phyloP scores from a whole-genome alignment of 306 rosid species.

The Quercus ilex region DNA sequence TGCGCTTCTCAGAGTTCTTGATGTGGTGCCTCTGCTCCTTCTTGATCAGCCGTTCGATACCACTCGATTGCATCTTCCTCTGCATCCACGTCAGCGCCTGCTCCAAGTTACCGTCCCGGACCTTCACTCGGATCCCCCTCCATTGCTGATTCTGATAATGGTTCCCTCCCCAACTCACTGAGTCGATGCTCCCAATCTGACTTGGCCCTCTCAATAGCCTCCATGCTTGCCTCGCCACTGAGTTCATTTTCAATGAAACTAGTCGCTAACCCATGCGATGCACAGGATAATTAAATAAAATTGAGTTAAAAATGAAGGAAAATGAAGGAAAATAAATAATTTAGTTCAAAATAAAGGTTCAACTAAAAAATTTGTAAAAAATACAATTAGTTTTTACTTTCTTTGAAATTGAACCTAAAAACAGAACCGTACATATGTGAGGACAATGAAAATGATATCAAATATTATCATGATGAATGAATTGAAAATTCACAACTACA shows the following conservation, averaged over 20 bases:
- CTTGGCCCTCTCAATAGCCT: slow-evolving; percentile 37
- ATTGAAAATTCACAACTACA: no score
- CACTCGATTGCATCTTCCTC: slow-evolving; percentile 78
- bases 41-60: slow-evolving; percentile 84
- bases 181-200: slow-evolving; percentile 18
- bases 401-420: no score
- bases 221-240: slow-evolving; percentile 35
- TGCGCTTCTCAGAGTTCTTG: slow-evolving; percentile 90
- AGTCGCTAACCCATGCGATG: no score
- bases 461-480: no score
- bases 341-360: no score
- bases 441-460: no score
- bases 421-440: no score
- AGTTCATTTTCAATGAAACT: slow-evolving; percentile 42
- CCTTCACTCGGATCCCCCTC: slow-evolving; percentile 79
- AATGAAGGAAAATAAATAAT: no score
- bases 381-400: no score
- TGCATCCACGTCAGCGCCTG: slow-evolving; percentile 57
- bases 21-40: slow-evolving; percentile 58
- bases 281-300: no score
- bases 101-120: slow-evolving; percentile 62
- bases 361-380: no score
- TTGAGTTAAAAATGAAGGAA: no score
- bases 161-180: slow-evolving; percentile 17
- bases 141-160: slow-evolving; percentile 53